These are phyloP conservation scores for Spironucleus salmonicida DNA, from an alignment of 208 protist genomes.

Conservation along the genomic window DNA sequence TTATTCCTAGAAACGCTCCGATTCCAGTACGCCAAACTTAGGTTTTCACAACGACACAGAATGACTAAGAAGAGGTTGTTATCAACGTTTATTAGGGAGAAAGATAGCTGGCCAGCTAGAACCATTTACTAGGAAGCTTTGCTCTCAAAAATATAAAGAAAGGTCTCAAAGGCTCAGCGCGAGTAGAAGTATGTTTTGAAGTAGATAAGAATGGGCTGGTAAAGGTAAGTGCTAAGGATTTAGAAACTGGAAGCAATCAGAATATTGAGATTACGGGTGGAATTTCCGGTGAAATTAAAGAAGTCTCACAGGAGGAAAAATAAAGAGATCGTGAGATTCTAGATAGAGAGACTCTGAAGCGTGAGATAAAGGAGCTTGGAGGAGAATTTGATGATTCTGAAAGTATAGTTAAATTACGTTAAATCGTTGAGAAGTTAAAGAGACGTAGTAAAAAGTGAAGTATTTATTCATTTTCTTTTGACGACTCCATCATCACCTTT, in stretches of 20 bases:
- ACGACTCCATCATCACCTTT: too few species aligned
- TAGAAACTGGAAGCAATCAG: constrained; percentile 62
- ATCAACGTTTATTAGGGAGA: constrained; percentile 98
- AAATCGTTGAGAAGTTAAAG: too few species aligned
- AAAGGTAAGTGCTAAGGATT: constrained; percentile 73
- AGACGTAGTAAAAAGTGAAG: too few species aligned
- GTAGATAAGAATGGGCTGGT: constrained; percentile 89
- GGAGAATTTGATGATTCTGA: too few species aligned
- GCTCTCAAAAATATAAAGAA: constrained; percentile 67
- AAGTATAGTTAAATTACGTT: too few species aligned
- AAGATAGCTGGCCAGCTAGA: constrained; percentile 80
- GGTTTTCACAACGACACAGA: constrained; percentile 76
- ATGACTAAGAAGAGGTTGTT: constrained; percentile 90
- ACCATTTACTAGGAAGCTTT: constrained; percentile 90
- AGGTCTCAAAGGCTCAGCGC: constrained; percentile 66
- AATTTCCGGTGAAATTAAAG: constrained; percentile 57
- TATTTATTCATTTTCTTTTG: too few species aligned
- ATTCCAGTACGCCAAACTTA: constrained; percentile 73
- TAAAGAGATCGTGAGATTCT: too few species aligned
- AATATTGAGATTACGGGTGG: constrained; percentile 72
- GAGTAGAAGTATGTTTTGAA: constrained; percentile 94
- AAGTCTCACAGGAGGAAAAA: too few species aligned
- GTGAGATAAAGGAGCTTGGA: too few species aligned
- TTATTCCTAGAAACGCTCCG: constrained; percentile 69
- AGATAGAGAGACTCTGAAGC: too few species aligned